Evolutionary conservation across 495 filamentous ascomycete species (phyloP), one percentile per base, ranked within the genome.

Genomic region (Penicillium daleae): DNA sequence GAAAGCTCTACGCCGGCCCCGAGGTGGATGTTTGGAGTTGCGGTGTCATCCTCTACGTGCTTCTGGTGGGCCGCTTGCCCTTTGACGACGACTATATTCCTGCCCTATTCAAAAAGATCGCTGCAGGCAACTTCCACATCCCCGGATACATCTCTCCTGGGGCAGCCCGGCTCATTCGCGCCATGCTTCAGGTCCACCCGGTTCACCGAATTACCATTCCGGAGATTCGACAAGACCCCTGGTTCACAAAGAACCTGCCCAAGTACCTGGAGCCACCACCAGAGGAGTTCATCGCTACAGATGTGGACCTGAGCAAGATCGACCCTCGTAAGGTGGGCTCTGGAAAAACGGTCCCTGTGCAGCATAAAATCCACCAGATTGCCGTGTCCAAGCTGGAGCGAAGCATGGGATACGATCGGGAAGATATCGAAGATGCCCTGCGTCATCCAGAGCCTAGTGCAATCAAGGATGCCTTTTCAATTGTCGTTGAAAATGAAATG

Each of bases 11-110:
- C 70, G 95, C 95, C 27, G 95, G 95, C 2, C 95, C 96, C 3
- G 95, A 99, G 75, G 95, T 99, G 48, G 95, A 99, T 74, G 96
- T 99, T 9, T 99, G 95, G 95, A 98, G 95, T 77, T 98, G 94
- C 71, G 95, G 95, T 69, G 96, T 99, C 66, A 99, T 99, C 66
- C 83, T 99, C 56, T 99, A 98, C 71, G 95, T 99, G 57, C 79
- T 99, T 66, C 82, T 99, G 27, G 92, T 94, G 49, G 95, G 95
- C 54, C 83, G 93, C 39, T 80, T 99, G 29, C 95, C 95, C 10
- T 99, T 99, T 70, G 96, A 99, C 75, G 96, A 99, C 72, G 95
- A 99, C 63, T 96, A 97, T 71, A 94, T 94, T 57, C 91, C 91
- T 2, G 86, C 90, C 24, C 77, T 94, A 13, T 94, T 94, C 76